phyloP scores from a whole-genome alignment of 2,329 filamentous ascomycete genomes.

The Nemania sp. region DNA sequence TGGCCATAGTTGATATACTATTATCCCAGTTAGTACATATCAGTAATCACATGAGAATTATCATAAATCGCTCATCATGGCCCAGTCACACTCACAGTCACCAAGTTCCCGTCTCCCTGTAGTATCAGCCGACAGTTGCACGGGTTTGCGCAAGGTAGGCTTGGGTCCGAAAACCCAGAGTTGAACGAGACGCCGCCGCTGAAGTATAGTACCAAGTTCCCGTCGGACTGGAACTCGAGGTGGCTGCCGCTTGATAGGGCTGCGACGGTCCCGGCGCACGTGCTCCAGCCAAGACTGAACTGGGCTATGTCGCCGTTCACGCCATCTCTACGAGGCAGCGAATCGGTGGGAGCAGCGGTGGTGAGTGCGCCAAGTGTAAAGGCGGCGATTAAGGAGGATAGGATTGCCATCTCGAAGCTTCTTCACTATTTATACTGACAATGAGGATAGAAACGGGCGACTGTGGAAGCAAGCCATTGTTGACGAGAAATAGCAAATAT shows the following conservation, averaged over 20 bases:
- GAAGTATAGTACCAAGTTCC: conserved; percentile 8
- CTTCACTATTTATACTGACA: too few relatives aligned
- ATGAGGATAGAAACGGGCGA: too few relatives aligned
- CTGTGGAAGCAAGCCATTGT: too few relatives aligned
- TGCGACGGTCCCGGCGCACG: conserved; percentile 12
- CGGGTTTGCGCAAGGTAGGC: conserved; percentile 8
- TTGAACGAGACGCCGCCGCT: background rate
- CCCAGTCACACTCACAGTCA: conserved; percentile 2
- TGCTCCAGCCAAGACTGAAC: conserved; percentile 18
- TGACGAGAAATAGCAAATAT: too few relatives aligned
- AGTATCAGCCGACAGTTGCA: conserved; percentile 13
- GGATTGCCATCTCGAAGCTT: too few relatives aligned
- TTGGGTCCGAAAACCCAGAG: conserved; percentile 15
- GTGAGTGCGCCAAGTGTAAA: background rate
- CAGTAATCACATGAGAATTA: background rate
- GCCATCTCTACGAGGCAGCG: background rate
- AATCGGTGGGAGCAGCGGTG: background rate
- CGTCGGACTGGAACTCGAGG: conserved; percentile 13
- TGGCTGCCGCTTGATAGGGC: background rate
- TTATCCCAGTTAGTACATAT: background rate
- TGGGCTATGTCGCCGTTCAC: background rate
- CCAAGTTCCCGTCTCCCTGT: conserved; percentile 12
- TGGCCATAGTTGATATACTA: conserved; percentile 17
- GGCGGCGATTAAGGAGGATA: too few relatives aligned
- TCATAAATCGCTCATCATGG: background rate